Conservation (phyloP, 352 stramenopile genomes). For the Phytopythium delawarense region DNA sequence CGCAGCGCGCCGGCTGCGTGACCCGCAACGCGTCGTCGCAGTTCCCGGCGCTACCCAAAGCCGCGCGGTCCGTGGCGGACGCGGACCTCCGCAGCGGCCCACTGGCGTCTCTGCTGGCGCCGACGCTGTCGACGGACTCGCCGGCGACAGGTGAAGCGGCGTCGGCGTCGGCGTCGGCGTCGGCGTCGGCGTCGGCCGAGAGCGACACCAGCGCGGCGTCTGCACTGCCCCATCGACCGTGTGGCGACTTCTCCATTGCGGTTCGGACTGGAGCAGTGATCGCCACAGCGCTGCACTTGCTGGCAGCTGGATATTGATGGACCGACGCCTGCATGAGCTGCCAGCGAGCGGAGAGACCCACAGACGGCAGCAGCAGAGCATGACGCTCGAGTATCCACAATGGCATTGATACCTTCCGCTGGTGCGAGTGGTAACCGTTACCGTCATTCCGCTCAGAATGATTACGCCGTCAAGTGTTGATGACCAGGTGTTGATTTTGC, state of each 20-base stretch:
- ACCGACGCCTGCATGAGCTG: too few species aligned
- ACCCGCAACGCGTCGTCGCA: constrained; percentile 27
- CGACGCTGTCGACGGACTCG: constrained; percentile 8
- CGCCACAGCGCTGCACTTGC: not conserved
- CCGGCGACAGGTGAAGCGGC: constrained; percentile 8
- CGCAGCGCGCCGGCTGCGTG: constrained; percentile 30
- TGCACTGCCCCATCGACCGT: not conserved
- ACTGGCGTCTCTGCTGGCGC: constrained; percentile 15
- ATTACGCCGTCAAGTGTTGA: not conserved
- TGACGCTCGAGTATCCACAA: too few species aligned
- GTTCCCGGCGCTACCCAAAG: constrained; percentile 38
- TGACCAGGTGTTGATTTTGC: not conserved
- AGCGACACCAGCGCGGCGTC: not conserved
- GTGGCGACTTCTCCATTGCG: not conserved
- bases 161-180: not conserved
- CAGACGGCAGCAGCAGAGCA: too few species aligned
- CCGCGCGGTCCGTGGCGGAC: constrained; percentile 16
- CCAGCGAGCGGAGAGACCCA: too few species aligned
- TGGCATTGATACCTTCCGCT: too few species aligned
- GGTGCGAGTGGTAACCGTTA: not conserved
- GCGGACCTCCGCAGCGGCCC: constrained; percentile 32
- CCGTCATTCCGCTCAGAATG: not conserved
- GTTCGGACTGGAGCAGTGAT: not conserved
- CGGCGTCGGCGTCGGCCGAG: too few species aligned
- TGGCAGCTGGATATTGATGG: too few species aligned